These are phyloP conservation scores for Boehmeria nivea DNA, from an alignment of 306 rosid genomes.

Conservation along the genomic window DNA sequence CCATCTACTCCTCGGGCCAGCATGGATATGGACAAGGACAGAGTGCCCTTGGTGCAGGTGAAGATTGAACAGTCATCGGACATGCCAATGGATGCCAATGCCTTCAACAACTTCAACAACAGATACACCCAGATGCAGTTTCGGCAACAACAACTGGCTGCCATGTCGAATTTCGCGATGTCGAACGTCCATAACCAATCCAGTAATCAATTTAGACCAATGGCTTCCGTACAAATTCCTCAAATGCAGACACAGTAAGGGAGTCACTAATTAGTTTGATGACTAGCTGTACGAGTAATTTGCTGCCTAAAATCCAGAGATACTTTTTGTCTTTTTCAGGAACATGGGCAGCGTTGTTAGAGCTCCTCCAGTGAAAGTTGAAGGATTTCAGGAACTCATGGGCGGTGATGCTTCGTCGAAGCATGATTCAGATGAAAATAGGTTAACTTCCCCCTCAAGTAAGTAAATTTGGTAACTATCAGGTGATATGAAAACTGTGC, in stretches of 20 bases:
- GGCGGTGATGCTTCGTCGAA: conserved; percentile 76
- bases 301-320: conserved; percentile 8
- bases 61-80: conserved; percentile 73
- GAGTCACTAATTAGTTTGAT: neutral
- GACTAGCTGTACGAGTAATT: conserved; percentile 2
- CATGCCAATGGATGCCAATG: conserved; percentile 46
- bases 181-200: conserved; percentile 59
- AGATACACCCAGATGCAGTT: conserved; percentile 70
- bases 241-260: conserved; percentile 71
- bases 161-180: conserved; percentile 56
- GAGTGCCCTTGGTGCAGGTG: conserved; percentile 73
- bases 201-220: conserved; percentile 63
- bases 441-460: conserved; percentile 62
- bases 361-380: conserved; percentile 94
- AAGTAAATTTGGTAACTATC: conserved; percentile 23
- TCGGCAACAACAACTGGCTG: conserved; percentile 75
- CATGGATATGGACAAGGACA: conserved; percentile 65
- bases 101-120: conserved; percentile 44
- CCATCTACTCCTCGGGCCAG: conserved; percentile 50
- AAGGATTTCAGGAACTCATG: conserved; percentile 85
- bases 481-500: no score
- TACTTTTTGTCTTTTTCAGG: conserved; percentile 43
- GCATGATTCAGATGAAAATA: conserved; percentile 77
- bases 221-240: conserved; percentile 55
- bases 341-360: conserved; percentile 51